Percentiles rank a stretch among this genome's conserved stretches.
phyloP scores from a whole-genome alignment of 208 protist genomes.

The Leishmania gerbilli region DNA sequence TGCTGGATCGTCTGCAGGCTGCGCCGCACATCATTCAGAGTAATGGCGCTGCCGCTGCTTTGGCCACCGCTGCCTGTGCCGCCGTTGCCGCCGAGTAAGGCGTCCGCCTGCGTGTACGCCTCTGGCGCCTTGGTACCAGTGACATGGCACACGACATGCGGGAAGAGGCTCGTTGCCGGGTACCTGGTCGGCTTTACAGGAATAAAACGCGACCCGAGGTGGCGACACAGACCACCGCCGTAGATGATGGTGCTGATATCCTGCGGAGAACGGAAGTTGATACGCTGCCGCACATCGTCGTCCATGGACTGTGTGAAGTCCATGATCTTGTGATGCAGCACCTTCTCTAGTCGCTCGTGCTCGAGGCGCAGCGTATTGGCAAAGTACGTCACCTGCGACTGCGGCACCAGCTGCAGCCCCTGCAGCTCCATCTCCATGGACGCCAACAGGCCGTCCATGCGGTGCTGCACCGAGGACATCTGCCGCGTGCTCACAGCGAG shows the following conservation, averaged over 20 bases:
- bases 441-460: constrained; percentile 92
- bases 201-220: constrained; percentile 76
- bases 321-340: constrained; percentile 86
- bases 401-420: constrained; percentile 76
- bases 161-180: constrained; percentile 77
- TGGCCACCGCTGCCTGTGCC: constrained; percentile 1
- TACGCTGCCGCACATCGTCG: constrained; percentile 77
- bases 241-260: constrained; percentile 93
- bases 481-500: constrained; percentile 78
- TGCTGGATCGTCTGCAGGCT: constrained; percentile 51
- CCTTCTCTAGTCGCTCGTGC: constrained; percentile 77
- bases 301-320: constrained; percentile 88
- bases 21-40: constrained; percentile 26
- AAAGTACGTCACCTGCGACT: constrained; percentile 71
- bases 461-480: constrained; percentile 78
- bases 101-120: constrained; percentile 54
- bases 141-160: constrained; percentile 72
- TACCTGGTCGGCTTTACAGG: constrained; percentile 49
- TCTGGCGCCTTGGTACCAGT: constrained; percentile 69
- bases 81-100: constrained; percentile 36
- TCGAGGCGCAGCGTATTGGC: constrained; percentile 61
- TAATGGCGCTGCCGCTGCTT: constrained; percentile 21
- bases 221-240: constrained; percentile 80
- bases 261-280: constrained; percentile 89
- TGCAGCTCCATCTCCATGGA: constrained; percentile 92